These are phyloP conservation scores for Glonium stellatum DNA, from an alignment of 495 filamentous ascomycete genomes.

Conservation along the genomic window DNA sequence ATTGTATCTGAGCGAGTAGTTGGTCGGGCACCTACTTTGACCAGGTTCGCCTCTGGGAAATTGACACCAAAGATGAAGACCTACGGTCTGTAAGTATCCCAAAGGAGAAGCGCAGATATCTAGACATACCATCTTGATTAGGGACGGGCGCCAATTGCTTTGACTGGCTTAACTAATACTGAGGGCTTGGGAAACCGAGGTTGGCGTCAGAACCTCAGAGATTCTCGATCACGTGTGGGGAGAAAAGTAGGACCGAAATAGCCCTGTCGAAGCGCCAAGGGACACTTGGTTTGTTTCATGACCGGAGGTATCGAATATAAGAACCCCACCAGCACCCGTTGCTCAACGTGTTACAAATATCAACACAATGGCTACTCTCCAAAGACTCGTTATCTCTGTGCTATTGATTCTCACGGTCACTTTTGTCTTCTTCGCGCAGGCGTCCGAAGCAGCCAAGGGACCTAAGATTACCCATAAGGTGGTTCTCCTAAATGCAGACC, in stretches of 20 bases:
- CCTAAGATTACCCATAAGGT: conserved; percentile 96
- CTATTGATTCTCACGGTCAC: conserved; percentile 67
- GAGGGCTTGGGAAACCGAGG: background rate
- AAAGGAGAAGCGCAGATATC: background rate
- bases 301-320: background rate
- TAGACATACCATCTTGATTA: conserved; percentile 34
- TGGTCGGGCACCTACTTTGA: conserved; percentile 21
- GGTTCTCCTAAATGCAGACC: conserved; percentile 15
- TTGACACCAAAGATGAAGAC: conserved; percentile 79
- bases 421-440: conserved; percentile 66
- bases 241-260: background rate
- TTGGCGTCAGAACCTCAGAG: background rate
- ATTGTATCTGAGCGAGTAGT: conserved; percentile 3
- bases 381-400: conserved; percentile 55
- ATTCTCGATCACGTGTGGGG: background rate
- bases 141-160: background rate
- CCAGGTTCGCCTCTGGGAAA: conserved; percentile 65
- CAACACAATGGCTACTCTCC: conserved; percentile 45
- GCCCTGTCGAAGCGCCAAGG: background rate
- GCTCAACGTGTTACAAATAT: background rate
- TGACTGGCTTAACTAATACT: background rate
- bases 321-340: conserved; percentile 4
- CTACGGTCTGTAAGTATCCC: conserved; percentile 37
- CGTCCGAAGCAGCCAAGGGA: conserved; percentile 70
- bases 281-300: conserved; percentile 2